Evolutionary conservation across 75 land plant genomes (phyloP).

Genomic region (Ceratopteris richardii): DNA sequence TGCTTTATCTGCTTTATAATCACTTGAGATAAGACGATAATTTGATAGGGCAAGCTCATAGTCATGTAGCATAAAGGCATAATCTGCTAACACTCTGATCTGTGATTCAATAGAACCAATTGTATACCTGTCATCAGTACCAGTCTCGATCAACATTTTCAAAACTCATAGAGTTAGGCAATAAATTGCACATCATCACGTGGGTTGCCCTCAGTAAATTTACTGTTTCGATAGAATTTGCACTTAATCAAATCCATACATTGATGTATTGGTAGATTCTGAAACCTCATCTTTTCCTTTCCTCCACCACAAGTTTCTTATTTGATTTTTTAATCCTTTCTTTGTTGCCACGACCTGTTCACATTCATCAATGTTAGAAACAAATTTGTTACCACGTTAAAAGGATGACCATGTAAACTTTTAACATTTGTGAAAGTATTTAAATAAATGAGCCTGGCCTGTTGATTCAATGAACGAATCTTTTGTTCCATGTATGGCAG

Average conservation of each 20-base stretch:
- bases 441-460: slow-evolving; percentile 29
- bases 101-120: slow-evolving; percentile 95
- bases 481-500: slow-evolving; percentile 99
- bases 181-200: no score
- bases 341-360: slow-evolving; percentile 91
- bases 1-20: slow-evolving; percentile 92
- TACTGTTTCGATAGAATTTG: no score
- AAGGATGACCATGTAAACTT: no score
- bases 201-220: no score
- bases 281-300: slow-evolving; percentile 87
- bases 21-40: slow-evolving; percentile 90
- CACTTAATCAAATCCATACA: slow-evolving; percentile 45
- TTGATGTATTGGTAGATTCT: slow-evolving; percentile 54
- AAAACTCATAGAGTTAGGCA: neutral
- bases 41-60: slow-evolving; percentile 98
- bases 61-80: slow-evolving; percentile 98
- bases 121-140: slow-evolving; percentile 55
- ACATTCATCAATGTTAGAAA: neutral
- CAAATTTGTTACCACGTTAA: no score
- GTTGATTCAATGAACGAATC: slow-evolving; percentile 83
- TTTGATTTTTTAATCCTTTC: slow-evolving; percentile 90
- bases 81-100: slow-evolving; percentile 88
- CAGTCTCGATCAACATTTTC: neutral
- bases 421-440: neutral
- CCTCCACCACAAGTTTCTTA: slow-evolving; percentile 99